Evolutionary conservation across 257 asterid species (phyloP).

Genomic region (Solanum habrochaites): DNA sequence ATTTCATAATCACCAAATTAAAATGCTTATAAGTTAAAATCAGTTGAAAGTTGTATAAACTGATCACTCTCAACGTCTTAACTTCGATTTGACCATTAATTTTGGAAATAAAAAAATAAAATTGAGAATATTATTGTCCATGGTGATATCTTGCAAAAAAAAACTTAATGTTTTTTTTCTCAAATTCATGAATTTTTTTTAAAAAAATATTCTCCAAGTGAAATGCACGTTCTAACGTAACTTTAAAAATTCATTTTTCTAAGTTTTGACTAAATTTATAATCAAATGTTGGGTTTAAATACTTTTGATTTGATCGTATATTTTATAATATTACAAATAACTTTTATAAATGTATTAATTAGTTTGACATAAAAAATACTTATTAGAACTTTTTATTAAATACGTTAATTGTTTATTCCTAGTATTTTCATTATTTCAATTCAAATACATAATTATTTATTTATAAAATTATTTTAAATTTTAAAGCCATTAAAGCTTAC

Average conservation of each 20-base stretch:
- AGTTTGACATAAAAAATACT: not conserved
- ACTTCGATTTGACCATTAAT: no score
- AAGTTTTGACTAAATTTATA: not conserved
- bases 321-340: no score
- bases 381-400: no score
- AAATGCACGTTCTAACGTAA: no score
- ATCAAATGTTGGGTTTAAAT: no score
- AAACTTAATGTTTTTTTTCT: no score
- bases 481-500: not conserved
- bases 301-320: not conserved
- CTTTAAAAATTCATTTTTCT: not conserved
- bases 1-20: not conserved
- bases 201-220: not conserved
- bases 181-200: no score
- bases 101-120: not conserved
- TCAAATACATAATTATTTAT: not conserved
- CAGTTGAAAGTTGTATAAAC: not conserved
- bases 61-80: no score
- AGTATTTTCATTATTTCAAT: not conserved
- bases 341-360: not conserved
- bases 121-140: not conserved
- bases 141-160: not conserved
- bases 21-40: not conserved
- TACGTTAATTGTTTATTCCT: no score
- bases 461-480: not conserved